Evolutionary conservation across 176 grass and related monocot genomes (phyloP), one percentile per base, ranked within the genome.

Genomic region (Cymbopogon citratus): DNA sequence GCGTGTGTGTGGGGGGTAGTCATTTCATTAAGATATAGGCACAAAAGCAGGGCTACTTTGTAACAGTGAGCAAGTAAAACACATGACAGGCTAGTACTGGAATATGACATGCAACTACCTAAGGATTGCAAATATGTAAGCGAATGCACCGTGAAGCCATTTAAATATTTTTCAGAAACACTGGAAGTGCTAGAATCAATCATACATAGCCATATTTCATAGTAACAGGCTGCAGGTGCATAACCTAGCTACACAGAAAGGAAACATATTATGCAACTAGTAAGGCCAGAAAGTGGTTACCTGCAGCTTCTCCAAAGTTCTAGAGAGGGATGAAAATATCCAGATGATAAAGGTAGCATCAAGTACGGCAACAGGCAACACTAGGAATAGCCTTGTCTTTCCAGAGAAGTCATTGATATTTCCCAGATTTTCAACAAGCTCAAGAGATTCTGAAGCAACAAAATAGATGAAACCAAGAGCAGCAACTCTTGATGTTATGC

Each of bases 281-380:
- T 49, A 82, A 83, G 60, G 73, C 36, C 14, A 6, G 44, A 48
- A 90, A 72, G 48, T 56, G 14, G 60, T 13, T 91, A 99, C 96
- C 96, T 99, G 96, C 49, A 99, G 87, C 82, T 99, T 99, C 85
- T 99, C 96, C 44, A 99, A 82, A 83, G 92, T 99, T 91, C 90
- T 85, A 7, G 96, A 99, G n/a, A 99, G 87, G 43, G 96, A 95
- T 83, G 96, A 99, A 90, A 99, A 99, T 84, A 95, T 95, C 96
- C 96, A 99, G 14, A 95, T 90, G 70, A 99, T 99, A 86, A 99
- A 99, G 67, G 92, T 95, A 60, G 96, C 91, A 93, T 99, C 96
- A 64, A 99, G 93, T 69, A 99, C 59, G 7, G 92, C 96, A 85
- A 99, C 96, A 74, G 96, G 96, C 70, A 99, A 87, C 75, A 99